phyloP scores from a whole-genome alignment of 371 early-diverging fungal species.

The Smittium culicis region DNA sequence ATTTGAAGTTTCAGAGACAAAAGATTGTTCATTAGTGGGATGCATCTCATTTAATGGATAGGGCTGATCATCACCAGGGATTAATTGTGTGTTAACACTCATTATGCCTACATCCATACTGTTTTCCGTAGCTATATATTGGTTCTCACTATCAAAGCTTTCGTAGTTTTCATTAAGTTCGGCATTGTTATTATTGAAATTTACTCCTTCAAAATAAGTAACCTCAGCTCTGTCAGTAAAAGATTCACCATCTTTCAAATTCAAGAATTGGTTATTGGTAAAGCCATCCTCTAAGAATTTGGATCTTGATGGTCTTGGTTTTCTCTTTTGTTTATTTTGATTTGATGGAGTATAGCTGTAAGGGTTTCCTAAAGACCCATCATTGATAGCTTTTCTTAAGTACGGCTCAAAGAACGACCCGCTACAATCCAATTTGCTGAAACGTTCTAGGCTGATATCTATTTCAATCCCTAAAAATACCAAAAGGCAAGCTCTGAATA shows the following conservation, averaged over 20 bases:
- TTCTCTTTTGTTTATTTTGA: not conserved
- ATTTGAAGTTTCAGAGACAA: no score
- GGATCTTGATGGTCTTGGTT: not conserved
- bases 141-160: not conserved
- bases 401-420: not conserved
- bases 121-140: not conserved
- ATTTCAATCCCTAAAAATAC: conserved; percentile 10
- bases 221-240: not conserved
- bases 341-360: not conserved
- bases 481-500: not conserved
- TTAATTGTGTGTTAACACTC: not conserved
- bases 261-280: not conserved
- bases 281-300: not conserved
- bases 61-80: conserved; percentile 7
- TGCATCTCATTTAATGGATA: conserved; percentile 10
- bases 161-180: not conserved
- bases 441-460: not conserved
- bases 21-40: no score
- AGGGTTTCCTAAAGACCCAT: not conserved
- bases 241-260: not conserved
- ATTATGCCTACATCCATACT: not conserved
- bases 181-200: not conserved
- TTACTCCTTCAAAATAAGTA: not conserved
- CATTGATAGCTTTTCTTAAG: not conserved
- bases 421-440: not conserved